Percentiles rank a stretch among this genome's conserved stretches.
Conservation (phyloP, 129 eudicot genomes). For the Ambrosia trifida region DNA sequence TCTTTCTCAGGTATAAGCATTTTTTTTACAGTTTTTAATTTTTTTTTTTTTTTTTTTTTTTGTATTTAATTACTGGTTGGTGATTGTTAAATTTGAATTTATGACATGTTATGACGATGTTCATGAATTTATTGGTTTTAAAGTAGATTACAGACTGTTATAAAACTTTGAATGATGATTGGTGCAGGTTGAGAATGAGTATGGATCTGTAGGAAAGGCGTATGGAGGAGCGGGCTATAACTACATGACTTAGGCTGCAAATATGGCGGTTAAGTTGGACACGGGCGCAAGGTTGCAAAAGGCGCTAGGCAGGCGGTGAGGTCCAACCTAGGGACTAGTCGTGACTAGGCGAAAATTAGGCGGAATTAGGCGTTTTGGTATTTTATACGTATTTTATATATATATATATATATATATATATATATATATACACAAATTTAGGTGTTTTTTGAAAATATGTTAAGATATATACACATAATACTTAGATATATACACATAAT, state of each 20-base stretch:
- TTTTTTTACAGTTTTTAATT: too few relatives aligned
- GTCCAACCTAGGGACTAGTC: too few relatives aligned
- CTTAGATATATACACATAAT: too few relatives aligned
- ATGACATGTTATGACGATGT: background rate
- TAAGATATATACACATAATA: too few relatives aligned
- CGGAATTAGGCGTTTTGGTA: too few relatives aligned
- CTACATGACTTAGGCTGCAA: slow-evolving; percentile 91
- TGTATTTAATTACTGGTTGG: background rate
- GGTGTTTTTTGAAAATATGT: too few relatives aligned
- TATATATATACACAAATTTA: too few relatives aligned
- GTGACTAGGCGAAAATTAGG: too few relatives aligned
- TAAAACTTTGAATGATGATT: slow-evolving; percentile 13
- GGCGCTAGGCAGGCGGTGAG: too few relatives aligned
- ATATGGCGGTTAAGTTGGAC: slow-evolving; percentile 69
- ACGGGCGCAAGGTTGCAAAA: too few relatives aligned
- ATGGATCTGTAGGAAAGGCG: slow-evolving; percentile 64
- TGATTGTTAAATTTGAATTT: slow-evolving; percentile 4
- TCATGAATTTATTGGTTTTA: background rate
- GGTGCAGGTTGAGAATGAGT: slow-evolving; percentile 91
- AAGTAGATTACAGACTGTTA: background rate
- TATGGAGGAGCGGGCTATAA: slow-evolving; percentile 68
- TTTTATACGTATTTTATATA: too few relatives aligned
- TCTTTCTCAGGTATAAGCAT: slow-evolving; percentile 64
- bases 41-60: background rate
- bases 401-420: too few relatives aligned